These are phyloP conservation scores for Circinella minor DNA, from an alignment of 371 early-diverging fungal genomes.

Conservation along the genomic window DNA sequence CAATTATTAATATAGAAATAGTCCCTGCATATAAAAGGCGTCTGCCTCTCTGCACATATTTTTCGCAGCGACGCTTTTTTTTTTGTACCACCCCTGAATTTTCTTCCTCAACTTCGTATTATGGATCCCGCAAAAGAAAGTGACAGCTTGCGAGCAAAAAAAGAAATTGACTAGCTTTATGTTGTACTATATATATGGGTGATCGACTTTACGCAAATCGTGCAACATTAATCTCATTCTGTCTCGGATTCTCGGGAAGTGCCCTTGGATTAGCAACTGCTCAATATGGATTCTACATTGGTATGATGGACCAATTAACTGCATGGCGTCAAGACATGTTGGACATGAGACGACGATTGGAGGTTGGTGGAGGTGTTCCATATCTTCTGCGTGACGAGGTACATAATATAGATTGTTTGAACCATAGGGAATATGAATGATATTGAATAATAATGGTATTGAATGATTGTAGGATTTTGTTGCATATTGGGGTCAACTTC, in stretches of 20 bases:
- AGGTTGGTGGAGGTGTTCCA: slow-evolving; percentile 26
- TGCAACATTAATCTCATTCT: slow-evolving; percentile 18
- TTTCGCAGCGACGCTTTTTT: no score
- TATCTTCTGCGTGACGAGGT: slow-evolving; percentile 25
- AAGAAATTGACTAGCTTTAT: background rate
- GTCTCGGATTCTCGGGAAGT: slow-evolving; percentile 18
- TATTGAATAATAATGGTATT: no score
- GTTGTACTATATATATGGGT: slow-evolving; percentile 4
- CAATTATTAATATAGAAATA: no score
- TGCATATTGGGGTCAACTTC: slow-evolving; percentile 8
- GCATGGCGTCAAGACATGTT: slow-evolving; percentile 16
- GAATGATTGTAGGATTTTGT: slow-evolving; percentile 5
- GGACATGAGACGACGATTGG: slow-evolving; percentile 20
- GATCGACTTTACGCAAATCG: slow-evolving; percentile 11
- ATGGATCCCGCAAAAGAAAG: background rate
- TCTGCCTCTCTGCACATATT: no score
- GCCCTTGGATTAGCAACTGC: slow-evolving; percentile 11
- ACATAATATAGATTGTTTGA: background rate
- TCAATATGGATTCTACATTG: slow-evolving; percentile 10
- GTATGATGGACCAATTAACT: slow-evolving; percentile 14
- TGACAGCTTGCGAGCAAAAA: background rate
- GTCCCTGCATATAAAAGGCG: background rate
- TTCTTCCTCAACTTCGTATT: background rate
- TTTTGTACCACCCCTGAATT: slow-evolving; percentile 3
- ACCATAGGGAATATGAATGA: no score